These are phyloP conservation scores for Lichtheimia ramosa DNA, from an alignment of 371 early-diverging fungal species.

Conservation along the genomic window DNA sequence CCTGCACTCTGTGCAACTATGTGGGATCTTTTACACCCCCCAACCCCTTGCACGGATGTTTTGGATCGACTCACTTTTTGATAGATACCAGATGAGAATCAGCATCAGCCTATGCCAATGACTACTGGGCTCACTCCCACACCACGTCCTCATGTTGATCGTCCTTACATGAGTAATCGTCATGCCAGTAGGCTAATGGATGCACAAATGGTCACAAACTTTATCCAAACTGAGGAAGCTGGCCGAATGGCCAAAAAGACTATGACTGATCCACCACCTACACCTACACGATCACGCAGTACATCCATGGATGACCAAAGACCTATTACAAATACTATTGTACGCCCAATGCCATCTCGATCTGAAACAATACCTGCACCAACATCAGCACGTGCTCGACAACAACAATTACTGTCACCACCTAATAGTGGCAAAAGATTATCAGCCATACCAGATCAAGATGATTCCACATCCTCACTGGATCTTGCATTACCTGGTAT, in stretches of 20 bases:
- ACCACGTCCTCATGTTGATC: slow-evolving; percentile 4
- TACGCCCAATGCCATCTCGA: slow-evolving; percentile 4
- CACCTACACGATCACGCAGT: slow-evolving; percentile 37
- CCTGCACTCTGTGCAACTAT: background rate
- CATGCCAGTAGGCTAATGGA: slow-evolving; percentile 19
- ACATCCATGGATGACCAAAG: slow-evolving; percentile 27
- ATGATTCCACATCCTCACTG: slow-evolving; percentile 18
- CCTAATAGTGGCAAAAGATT: slow-evolving; percentile 11
- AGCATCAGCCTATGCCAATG: background rate
- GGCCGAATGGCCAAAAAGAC: background rate
- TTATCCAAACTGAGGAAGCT: slow-evolving; percentile 12
- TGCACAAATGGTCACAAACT: slow-evolving; percentile 16
- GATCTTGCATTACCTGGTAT: slow-evolving; percentile 22
- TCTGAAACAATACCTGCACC: background rate
- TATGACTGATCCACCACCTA: slow-evolving; percentile 16
- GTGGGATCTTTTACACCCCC: background rate
- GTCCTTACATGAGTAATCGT: slow-evolving; percentile 16
- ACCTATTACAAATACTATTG: background rate
- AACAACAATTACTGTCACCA: background rate
- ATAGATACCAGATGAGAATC: background rate
- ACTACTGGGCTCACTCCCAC: background rate
- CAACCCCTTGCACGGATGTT: too few species aligned
- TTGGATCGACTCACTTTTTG: too few species aligned
- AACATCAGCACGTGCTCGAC: slow-evolving; percentile 7
- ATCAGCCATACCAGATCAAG: slow-evolving; percentile 10